Evolutionary conservation across 345 rosid species (phyloP).

Genomic region (Gynandropsis gynandra): DNA sequence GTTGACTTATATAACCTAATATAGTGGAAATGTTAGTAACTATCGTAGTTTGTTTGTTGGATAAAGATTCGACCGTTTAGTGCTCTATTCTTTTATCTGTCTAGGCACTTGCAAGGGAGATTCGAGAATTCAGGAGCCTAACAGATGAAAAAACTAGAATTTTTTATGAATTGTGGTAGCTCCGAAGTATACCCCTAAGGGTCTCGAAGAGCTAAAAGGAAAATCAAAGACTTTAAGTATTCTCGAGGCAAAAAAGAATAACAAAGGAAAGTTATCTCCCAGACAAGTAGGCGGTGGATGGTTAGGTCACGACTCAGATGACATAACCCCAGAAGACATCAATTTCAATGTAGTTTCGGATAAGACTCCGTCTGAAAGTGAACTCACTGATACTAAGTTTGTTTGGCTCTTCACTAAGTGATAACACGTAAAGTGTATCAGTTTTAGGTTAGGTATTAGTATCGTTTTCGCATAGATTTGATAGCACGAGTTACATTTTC

Average conservation of each 20-base stretch:
- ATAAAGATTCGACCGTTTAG: neutral
- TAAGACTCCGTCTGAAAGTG: conserved; percentile 46
- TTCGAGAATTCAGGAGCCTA: conserved; percentile 89
- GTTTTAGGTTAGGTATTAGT: too few relatives aligned
- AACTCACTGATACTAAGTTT: conserved; percentile 74
- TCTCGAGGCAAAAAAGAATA: conserved; percentile 67
- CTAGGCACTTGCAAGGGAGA: conserved; percentile 76
- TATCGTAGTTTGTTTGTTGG: too few relatives aligned
- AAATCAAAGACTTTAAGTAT: conserved; percentile 89
- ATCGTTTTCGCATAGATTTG: too few relatives aligned
- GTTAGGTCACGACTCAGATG: conserved; percentile 89
- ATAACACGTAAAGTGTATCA: too few relatives aligned
- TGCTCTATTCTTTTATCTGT: conserved; percentile 5
- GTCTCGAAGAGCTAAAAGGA: conserved; percentile 84
- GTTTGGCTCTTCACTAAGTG: conserved; percentile 95
- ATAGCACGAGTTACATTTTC: too few relatives aligned
- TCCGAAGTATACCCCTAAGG: conserved; percentile 69
- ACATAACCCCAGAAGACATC: conserved; percentile 68
- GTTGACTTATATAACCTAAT: too few relatives aligned
- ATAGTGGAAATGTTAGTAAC: too few relatives aligned
- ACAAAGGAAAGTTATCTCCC: conserved; percentile 72
- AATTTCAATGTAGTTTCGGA: conserved; percentile 59
- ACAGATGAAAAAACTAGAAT: conserved; percentile 88
- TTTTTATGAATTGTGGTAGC: conserved; percentile 96
- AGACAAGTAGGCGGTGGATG: conserved; percentile 95